Conservation (phyloP, 805 yeast species). For the Pichia insulana region DNA sequence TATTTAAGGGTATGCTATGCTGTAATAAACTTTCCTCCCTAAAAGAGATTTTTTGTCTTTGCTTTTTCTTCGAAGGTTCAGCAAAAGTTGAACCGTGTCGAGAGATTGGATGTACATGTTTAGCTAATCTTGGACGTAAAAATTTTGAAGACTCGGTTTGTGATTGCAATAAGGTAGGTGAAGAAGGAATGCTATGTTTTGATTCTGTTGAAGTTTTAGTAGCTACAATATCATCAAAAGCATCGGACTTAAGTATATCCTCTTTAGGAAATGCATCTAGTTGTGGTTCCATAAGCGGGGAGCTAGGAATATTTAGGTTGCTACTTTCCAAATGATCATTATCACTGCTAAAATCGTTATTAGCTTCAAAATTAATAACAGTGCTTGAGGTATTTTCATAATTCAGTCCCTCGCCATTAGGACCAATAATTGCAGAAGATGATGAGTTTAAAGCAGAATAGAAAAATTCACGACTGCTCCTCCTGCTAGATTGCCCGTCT, state of each 20-base stretch:
- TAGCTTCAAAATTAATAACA: neutral
- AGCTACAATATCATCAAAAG: constrained; percentile 5
- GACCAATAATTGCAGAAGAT: constrained; percentile 3
- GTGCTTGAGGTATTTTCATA: constrained; percentile 8
- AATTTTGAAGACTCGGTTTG: constrained; percentile 6
- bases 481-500: neutral
- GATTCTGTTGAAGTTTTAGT: neutral
- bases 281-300: constrained; percentile 5
- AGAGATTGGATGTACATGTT: constrained; percentile 14
- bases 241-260: constrained; percentile 3
- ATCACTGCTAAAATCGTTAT: constrained; percentile 1
- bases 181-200: constrained; percentile 18
- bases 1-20: neutral
- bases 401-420: neutral
- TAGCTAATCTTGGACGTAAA: constrained; percentile 8
- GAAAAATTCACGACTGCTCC: neutral
- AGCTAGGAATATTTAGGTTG: constrained; percentile 6
- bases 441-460: constrained; percentile 7
- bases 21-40: neutral
- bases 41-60: constrained; percentile 12
- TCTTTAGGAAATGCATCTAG: neutral
- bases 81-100: constrained; percentile 12
- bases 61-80: constrained; percentile 22
- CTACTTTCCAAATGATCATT: neutral
- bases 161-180: constrained; percentile 20